Conservation (phyloP, 441 rosid genomes). For the Adansonia madagascariensis region DNA sequence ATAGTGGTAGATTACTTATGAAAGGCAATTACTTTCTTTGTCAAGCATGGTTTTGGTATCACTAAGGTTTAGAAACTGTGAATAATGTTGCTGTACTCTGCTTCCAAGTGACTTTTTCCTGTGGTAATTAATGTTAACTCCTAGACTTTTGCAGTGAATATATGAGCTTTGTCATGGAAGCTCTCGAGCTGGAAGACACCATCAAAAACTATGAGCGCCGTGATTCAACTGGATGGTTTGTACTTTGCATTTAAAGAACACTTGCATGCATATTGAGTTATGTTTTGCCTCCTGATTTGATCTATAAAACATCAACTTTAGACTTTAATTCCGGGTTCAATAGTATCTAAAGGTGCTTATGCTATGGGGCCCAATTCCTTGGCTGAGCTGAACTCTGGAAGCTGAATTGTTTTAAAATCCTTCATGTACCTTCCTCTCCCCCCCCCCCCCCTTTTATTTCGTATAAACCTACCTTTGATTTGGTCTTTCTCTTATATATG, state of each 20-base stretch:
- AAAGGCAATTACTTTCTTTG: background rate
- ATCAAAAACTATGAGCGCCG: slow-evolving; percentile 67
- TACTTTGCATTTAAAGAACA: slow-evolving; percentile 23
- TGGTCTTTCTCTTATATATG: background rate
- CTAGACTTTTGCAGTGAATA: slow-evolving; percentile 56
- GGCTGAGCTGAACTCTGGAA: slow-evolving; percentile 5
- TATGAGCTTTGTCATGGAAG: slow-evolving; percentile 64
- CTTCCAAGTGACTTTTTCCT: slow-evolving; percentile 11
- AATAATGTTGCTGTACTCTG: slow-evolving; percentile 17
- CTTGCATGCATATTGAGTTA: background rate
- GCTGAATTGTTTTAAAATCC: slow-evolving; percentile 10
- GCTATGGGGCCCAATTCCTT: slow-evolving; percentile 2
- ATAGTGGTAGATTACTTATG: background rate
- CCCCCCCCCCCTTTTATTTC: background rate
- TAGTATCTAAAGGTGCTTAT: background rate
- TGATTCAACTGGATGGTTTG: slow-evolving; percentile 75
- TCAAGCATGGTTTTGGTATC: background rate
- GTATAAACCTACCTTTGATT: slow-evolving; percentile 4
- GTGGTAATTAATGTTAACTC: slow-evolving; percentile 20
- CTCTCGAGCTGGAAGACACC: slow-evolving; percentile 83
- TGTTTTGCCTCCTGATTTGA: background rate
- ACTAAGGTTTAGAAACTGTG: slow-evolving; percentile 9
- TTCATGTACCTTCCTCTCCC: background rate
- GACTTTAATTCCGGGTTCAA: slow-evolving; percentile 8
- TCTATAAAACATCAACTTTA: slow-evolving; percentile 1